Conservation (phyloP, 305 asterid species). For the Fraxinus velutina region DNA sequence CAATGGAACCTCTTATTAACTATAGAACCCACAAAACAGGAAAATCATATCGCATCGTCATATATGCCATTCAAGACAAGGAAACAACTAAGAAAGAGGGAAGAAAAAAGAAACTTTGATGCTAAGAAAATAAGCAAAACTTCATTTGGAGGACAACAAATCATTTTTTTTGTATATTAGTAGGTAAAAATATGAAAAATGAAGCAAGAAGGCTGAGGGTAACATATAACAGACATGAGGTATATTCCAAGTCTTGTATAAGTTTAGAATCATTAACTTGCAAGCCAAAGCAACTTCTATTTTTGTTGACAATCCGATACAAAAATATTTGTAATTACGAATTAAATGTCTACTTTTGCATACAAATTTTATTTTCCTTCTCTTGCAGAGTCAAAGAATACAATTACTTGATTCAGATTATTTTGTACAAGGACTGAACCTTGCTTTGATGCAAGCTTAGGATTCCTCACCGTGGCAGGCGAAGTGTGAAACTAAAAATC, state of each 20-base stretch:
- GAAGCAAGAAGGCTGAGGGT: background rate
- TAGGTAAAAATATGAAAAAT: background rate
- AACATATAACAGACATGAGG: background rate
- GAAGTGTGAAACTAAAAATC: background rate
- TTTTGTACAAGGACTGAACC: background rate
- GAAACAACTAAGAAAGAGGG: constrained; percentile 20
- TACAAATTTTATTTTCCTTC: background rate
- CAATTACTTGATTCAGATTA: background rate
- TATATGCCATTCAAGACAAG: constrained; percentile 4
- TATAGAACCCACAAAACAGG: background rate
- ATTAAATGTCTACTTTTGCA: background rate
- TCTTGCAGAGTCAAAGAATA: background rate
- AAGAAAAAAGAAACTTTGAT: background rate
- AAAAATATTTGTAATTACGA: background rate
- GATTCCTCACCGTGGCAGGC: background rate
- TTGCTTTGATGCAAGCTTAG: background rate
- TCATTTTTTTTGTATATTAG: background rate
- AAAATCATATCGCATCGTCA: background rate
- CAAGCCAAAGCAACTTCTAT: background rate
- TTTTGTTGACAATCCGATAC: background rate
- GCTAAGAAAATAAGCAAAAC: constrained; percentile 9
- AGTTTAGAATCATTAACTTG: background rate
- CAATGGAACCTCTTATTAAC: constrained; percentile 4
- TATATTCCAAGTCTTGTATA: background rate
- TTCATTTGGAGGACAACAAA: background rate